Evolutionary conservation across 2,329 filamentous ascomycete genomes (phyloP), one percentile per base, ranked within the genome.

Genomic region (Beauveria pseudobassiana): DNA sequence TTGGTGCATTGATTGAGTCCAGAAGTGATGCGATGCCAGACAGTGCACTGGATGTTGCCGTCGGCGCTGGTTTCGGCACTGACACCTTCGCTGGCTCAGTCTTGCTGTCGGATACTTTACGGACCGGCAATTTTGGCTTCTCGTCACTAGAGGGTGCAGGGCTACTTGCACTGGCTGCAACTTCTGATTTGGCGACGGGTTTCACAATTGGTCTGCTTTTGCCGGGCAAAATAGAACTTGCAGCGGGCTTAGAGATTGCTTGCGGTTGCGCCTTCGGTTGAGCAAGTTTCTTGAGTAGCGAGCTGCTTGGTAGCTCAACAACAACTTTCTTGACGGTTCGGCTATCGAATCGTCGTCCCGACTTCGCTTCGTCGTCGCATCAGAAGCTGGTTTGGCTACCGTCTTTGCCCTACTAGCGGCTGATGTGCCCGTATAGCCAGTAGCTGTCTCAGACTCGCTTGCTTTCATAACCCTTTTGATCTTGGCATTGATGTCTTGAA

Each of bases 1-100:
- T 78, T 6, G 76, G 76, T 5, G 77, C 74, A 59, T 77, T 79
- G 65, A 79, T 79, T 12, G 77, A 78, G 61, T 81, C 80, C 22
- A 86, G 75, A 18, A 86, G 71, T 6, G 81, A 81, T 14, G 82
- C 79, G 61, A 86, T 82, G 42, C 77, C 79, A 1, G 81, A 83
- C 45, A 76, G 67, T 3, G 72, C 72, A 46, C 74, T 72, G 2
- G 76, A 72, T 38, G 69, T 68, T 24, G 75, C 67, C 1, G 66
- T 62, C 9, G 73, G 64, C 14, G 65, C 65, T 16, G 67, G 65
- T 63, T 73, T 76, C 14, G 70, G 60, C 12, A 70, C 62, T 6
- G 50, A 14, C 5, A 65, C 22, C 58, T 71, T 70, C 58, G 70
- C 71, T 2, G 59, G 24, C 8, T 74, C 72, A 3, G 63, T 53